phyloP scores from a whole-genome alignment of 805 yeast species.

The Metschnikowia chrysomelidarum region DNA sequence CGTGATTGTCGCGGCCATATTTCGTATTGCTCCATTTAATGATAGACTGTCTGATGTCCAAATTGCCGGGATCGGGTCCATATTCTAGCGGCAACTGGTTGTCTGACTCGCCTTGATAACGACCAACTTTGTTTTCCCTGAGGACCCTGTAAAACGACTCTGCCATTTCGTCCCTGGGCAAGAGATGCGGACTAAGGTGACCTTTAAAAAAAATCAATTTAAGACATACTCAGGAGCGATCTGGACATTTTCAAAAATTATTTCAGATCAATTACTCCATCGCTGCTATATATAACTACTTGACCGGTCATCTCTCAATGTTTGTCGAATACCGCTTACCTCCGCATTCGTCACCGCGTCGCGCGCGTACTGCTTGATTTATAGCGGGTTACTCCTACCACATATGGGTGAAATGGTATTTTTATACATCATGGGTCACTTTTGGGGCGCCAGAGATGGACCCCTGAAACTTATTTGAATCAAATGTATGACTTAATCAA shows the following conservation, averaged over 20 bases:
- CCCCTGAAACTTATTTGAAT: no score
- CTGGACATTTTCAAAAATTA: neutral
- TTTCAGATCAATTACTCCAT: no score
- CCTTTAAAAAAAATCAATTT: slow-evolving; percentile 75
- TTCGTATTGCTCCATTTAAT: slow-evolving; percentile 52
- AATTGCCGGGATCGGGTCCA: slow-evolving; percentile 82
- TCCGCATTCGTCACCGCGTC: no score
- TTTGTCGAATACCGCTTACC: no score
- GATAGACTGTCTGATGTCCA: slow-evolving; percentile 57
- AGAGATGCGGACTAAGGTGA: slow-evolving; percentile 65
- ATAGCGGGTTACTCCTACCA: no score
- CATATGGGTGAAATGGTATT: no score
- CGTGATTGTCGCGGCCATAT: slow-evolving; percentile 35
- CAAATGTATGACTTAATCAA: no score
- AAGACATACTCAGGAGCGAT: slow-evolving; percentile 3
- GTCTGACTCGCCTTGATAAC: slow-evolving; percentile 44
- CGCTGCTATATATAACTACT: no score
- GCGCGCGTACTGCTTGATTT: no score
- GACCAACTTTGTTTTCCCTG: slow-evolving; percentile 34
- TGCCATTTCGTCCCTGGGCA: slow-evolving; percentile 58
- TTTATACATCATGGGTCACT: no score
- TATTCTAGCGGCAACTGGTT: slow-evolving; percentile 79
- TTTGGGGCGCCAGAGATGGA: no score
- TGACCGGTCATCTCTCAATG: no score
- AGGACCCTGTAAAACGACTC: slow-evolving; percentile 59